A percentile compares a stretch with the other conserved stretches of the same genome.
phyloP scores from a whole-genome alignment of 352 stramenopile genomes.

The Achlya hypogyna region DNA sequence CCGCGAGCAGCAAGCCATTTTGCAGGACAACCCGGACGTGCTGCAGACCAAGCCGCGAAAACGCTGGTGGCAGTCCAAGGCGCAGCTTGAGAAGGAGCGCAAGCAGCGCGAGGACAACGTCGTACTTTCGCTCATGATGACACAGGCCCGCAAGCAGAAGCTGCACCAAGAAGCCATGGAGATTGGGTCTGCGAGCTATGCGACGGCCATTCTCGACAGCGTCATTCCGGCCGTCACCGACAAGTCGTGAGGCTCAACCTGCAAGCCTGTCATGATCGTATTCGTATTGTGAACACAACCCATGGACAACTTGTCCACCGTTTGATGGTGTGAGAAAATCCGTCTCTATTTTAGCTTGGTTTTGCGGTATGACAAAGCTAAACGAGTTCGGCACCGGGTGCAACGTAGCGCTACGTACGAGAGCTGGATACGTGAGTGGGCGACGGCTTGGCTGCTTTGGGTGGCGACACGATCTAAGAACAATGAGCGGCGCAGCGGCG shows the following conservation, averaged over 20 bases:
- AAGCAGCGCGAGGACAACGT: constrained; percentile 10
- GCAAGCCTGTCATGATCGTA: too few relatives aligned
- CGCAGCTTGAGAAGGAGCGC: not conserved
- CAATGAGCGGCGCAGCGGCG: too few relatives aligned
- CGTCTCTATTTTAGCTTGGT: constrained; percentile 5
- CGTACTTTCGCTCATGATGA: constrained; percentile 10
- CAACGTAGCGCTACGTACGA: too few relatives aligned
- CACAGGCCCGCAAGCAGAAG: constrained; percentile 4
- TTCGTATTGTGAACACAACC: too few relatives aligned
- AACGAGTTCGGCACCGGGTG: too few relatives aligned
- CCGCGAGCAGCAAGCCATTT: not conserved
- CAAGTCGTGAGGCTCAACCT: too few relatives aligned
- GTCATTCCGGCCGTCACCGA: not conserved
- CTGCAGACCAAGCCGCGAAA: not conserved
- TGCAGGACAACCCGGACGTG: not conserved
- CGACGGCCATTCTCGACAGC: constrained; percentile 10
- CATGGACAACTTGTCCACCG: too few relatives aligned
- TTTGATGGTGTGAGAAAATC: too few relatives aligned
- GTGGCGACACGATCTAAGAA: not conserved
- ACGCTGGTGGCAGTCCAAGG: constrained; percentile 19
- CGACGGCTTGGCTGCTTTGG: not conserved
- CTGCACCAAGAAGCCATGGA: constrained; percentile 18
- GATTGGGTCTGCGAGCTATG: not conserved
- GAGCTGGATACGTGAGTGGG: not conserved
- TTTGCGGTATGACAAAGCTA: not conserved